These are phyloP conservation scores for Jamesozyma hellenica DNA, from an alignment of 805 yeast species.

Conservation along the genomic window DNA sequence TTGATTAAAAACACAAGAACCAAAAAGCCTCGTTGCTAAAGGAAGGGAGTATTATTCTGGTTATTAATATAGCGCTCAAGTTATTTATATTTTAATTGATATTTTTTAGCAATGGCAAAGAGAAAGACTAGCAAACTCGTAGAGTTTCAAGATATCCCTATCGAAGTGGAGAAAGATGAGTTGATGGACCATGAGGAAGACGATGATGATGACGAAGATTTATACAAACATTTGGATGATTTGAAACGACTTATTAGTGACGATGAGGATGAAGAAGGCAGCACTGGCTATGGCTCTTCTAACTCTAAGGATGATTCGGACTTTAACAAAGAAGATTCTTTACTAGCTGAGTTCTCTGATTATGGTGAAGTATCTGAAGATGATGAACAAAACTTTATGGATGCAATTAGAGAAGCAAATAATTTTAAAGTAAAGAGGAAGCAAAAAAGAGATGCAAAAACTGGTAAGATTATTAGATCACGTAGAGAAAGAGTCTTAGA, in stretches of 20 bases:
- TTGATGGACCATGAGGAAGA: not conserved
- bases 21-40: too few species aligned
- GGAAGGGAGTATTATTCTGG: too few species aligned
- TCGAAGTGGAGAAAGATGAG: not conserved
- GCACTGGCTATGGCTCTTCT: too few species aligned
- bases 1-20: too few species aligned
- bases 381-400: slow-evolving; percentile 40
- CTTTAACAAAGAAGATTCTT: slow-evolving; percentile 28
- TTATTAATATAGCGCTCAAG: too few species aligned
- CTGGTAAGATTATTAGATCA: slow-evolving; percentile 19
- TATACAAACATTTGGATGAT: slow-evolving; percentile 29
- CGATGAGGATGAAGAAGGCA: slow-evolving; percentile 6
- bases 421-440: slow-evolving; percentile 42
- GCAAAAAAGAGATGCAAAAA: slow-evolving; percentile 26
- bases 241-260: slow-evolving; percentile 16
- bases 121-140: not conserved
- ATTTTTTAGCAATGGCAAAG: too few species aligned
- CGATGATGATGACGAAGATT: slow-evolving; percentile 20
- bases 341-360: slow-evolving; percentile 31
- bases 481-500: slow-evolving; percentile 38
- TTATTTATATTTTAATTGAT: too few species aligned
- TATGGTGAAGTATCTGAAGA: slow-evolving; percentile 32
- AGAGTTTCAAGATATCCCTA: not conserved
- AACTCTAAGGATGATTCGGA: slow-evolving; percentile 5
- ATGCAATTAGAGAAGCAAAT: slow-evolving; percentile 58